phyloP scores from a whole-genome alignment of 73 alveolate genomes.

The Paramecium octaurelia region DNA sequence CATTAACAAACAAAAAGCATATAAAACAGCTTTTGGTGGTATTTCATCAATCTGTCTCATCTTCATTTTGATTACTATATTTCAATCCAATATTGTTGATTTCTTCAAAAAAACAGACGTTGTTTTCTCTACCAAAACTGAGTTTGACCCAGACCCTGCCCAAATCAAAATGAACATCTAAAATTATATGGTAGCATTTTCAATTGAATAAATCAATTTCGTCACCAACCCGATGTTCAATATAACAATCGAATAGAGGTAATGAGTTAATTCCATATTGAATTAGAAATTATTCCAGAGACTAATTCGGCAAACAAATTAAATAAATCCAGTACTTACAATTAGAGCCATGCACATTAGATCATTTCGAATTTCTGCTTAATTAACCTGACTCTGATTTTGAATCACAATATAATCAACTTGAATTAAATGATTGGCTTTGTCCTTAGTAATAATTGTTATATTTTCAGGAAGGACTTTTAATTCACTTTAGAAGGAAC shows the following conservation, averaged over 20 bases:
- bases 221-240: background rate
- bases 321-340: background rate
- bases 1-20: background rate
- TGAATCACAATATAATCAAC: background rate
- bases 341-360: background rate
- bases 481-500: background rate
- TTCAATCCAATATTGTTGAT: background rate
- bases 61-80: background rate
- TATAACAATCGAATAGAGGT: background rate
- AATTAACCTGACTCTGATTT: background rate
- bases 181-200: background rate
- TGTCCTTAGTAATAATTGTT: background rate
- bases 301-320: background rate
- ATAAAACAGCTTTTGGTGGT: background rate
- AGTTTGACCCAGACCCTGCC: background rate
- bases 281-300: background rate
- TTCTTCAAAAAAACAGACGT: background rate
- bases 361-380: background rate
- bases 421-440: background rate
- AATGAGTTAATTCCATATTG: background rate
- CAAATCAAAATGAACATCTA: background rate
- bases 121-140: background rate
- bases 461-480: background rate
- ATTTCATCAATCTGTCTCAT: background rate
- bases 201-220: background rate